Percentiles rank a stretch among this genome's conserved stretches.
Conservation (phyloP, 2,329 filamentous ascomycete genomes). For the Aureobasidium subglaciale region DNA sequence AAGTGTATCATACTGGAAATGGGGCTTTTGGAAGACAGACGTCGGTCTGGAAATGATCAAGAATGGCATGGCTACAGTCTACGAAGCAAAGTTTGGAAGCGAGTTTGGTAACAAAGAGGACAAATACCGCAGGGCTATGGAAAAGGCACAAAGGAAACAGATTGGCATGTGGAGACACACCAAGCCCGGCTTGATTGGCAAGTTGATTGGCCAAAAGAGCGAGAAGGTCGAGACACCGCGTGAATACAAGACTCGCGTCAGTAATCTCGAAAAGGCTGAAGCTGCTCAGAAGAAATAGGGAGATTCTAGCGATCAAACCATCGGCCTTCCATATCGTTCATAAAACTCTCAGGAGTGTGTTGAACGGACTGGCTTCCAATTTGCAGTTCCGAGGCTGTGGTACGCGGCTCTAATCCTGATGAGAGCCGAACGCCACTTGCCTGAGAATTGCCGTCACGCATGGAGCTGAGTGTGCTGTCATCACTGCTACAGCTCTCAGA, state of each 20-base stretch:
- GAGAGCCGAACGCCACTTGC: neutral
- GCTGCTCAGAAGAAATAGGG: neutral
- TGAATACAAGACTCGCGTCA: slow-evolving; percentile 64
- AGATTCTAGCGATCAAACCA: neutral
- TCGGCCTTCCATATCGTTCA: neutral
- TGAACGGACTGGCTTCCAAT: neutral
- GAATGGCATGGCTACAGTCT: slow-evolving; percentile 77
- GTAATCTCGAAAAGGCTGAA: neutral
- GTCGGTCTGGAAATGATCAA: slow-evolving; percentile 87
- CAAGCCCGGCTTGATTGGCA: slow-evolving; percentile 31
- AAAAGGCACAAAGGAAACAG: slow-evolving; percentile 32
- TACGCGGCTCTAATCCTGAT: neutral
- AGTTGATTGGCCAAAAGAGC: slow-evolving; percentile 42
- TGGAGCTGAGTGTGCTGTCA: neutral
- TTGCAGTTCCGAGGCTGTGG: neutral
- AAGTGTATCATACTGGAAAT: slow-evolving; percentile 66
- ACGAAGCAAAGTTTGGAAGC: slow-evolving; percentile 82
- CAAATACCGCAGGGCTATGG: slow-evolving; percentile 59
- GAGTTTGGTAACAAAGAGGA: slow-evolving; percentile 68
- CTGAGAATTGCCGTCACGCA: too few species aligned
- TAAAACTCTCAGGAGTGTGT: too few species aligned
- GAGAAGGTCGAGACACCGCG: slow-evolving; percentile 72
- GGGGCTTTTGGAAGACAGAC: slow-evolving; percentile 59
- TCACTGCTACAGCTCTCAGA: neutral
- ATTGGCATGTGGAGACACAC: slow-evolving; percentile 60